Evolutionary conservation across 495 filamentous ascomycete species (phyloP).

Genomic region (Xylaria flabelliformis): DNA sequence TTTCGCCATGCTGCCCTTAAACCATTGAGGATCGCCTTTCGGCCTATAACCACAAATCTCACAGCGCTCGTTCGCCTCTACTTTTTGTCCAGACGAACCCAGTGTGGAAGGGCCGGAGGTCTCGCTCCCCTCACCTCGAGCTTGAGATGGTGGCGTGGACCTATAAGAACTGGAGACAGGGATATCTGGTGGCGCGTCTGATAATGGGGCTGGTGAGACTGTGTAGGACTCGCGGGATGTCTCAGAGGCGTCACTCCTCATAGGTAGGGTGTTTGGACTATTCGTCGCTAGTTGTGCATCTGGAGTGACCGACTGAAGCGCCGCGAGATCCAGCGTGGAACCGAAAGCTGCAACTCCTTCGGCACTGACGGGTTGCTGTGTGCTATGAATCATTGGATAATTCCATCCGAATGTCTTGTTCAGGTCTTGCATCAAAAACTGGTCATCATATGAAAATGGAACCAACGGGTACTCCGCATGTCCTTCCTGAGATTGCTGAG

Average conservation of each 20-base stretch:
- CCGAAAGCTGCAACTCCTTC: constrained; percentile 18
- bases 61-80: constrained; percentile 49
- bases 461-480: constrained; percentile 25
- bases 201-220: constrained; percentile 32
- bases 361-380: neutral
- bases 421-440: constrained; percentile 30
- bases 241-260: constrained; percentile 31
- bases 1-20: constrained; percentile 60
- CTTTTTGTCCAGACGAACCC: constrained; percentile 37
- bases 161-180: constrained; percentile 27
- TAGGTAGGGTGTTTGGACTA: constrained; percentile 26
- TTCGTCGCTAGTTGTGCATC: constrained; percentile 19
- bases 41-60: constrained; percentile 58
- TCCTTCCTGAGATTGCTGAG: constrained; percentile 31
- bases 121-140: constrained; percentile 22
- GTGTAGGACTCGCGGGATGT: constrained; percentile 32
- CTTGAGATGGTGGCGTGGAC: constrained; percentile 25
- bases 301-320: constrained; percentile 24
- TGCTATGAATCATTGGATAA: constrained; percentile 10
- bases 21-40: constrained; percentile 60
- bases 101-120: constrained; percentile 19
- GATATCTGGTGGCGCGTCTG: constrained; percentile 22
- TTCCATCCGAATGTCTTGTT: constrained; percentile 22
- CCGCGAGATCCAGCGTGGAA: constrained; percentile 17
- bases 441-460: constrained; percentile 22